Evolutionary conservation across 148 eudicot species (phyloP), one percentile per base, ranked within the genome.

Genomic region (Persicaria tinctoria): DNA sequence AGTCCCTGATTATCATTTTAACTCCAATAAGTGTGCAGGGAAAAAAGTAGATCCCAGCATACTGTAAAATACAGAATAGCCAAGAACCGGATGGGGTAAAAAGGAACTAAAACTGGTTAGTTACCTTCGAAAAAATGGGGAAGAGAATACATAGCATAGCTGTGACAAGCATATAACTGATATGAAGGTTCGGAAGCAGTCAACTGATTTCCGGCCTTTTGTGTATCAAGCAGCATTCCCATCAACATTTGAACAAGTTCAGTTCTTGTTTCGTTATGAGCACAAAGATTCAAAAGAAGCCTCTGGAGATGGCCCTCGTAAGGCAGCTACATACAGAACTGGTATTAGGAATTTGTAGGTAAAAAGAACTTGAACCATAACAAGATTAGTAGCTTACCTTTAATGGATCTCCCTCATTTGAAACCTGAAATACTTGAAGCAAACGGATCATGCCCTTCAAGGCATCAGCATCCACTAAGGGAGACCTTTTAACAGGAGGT

Each of bases 361-460:
- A 66, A 8, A 66, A 14, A 66, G 46, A 44, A 47, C 16, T 17
- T 20, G 8, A 23, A 6, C 53, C 47, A 23, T 17, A 70, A 71
- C 48, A 47, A 0, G 41, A 32, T 32, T 32, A 32, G 41, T 32
- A 32, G 41, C 3, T 32, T 32, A 32, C 41, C 41, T 32, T 32
- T 32, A 32, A 32, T 32, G 41, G 41, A 32, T 32, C 41, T 32
- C 41, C 3, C 48, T 51, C 4, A 73, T 8, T 4, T 64, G 74
- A 66, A 77, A 92, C 99, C 97, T 96, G 97, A 72, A 91, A 94
- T 56, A 96, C 94, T 74, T 97, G 97, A 79, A 92, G 88, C 85
- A 96, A 79, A 74, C 99, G 84, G 46, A 92, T 84, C 99, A 96
- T 86, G 75, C 97, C 91, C 86, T 83, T 87, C 71, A 96, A 68